phyloP scores from a whole-genome alignment of 768 basidiomycete species.

The Chalciporus pseudorubinellus region DNA sequence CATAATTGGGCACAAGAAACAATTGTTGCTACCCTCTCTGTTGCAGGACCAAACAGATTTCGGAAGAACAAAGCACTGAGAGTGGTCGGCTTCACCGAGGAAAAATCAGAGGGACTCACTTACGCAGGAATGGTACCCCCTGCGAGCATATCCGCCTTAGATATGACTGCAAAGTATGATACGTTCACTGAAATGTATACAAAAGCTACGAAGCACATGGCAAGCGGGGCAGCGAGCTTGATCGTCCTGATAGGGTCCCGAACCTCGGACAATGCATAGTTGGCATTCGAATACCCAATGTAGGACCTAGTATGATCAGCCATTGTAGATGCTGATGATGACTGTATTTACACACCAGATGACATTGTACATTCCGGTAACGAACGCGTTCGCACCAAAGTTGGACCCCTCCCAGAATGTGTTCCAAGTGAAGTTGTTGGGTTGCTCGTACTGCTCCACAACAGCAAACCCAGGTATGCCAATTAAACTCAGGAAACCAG shows the following conservation, averaged over 20 bases:
- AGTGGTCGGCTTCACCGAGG: not conserved
- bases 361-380: constrained; percentile 63
- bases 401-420: constrained; percentile 63
- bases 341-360: constrained; percentile 49
- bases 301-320: constrained; percentile 50
- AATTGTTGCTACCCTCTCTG: constrained; percentile 47
- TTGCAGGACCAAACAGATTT: constrained; percentile 62
- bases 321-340: not conserved
- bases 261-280: constrained; percentile 71
- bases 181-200: constrained; percentile 67
- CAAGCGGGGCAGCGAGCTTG: constrained; percentile 66
- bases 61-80: constrained; percentile 68
- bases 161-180: constrained; percentile 73
- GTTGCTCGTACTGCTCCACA: constrained; percentile 47
- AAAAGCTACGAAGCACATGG: constrained; percentile 54
- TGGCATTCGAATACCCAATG: constrained; percentile 71
- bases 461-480: constrained; percentile 51
- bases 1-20: not conserved
- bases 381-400: constrained; percentile 56
- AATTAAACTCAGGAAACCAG: constrained; percentile 51
- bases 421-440: constrained; percentile 58
- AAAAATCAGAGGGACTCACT: constrained; percentile 20
- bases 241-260: constrained; percentile 68
- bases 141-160: constrained; percentile 63
- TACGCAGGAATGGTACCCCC: constrained; percentile 69